Conservation (phyloP, 2,329 filamentous ascomycete species). For the Parastagonospora nodorum region DNA sequence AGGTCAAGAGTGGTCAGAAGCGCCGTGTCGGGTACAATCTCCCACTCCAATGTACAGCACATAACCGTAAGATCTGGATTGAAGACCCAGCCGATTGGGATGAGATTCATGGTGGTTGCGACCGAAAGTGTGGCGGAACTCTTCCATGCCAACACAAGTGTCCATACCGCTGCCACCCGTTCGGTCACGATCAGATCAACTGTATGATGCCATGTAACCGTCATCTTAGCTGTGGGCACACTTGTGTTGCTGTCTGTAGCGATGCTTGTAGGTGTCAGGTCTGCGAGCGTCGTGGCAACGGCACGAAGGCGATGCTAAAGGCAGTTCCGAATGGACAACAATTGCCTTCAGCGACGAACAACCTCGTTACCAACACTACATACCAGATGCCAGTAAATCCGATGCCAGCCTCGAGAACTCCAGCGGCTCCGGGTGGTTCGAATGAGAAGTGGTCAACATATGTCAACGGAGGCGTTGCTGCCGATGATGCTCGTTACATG, state of each 20-base stretch:
- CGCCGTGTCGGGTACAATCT: constrained; percentile 57
- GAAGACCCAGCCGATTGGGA: constrained; percentile 39
- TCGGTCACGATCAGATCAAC: constrained; percentile 36
- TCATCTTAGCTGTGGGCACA: constrained; percentile 33
- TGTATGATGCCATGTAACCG: constrained; percentile 35
- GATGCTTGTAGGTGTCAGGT: constrained; percentile 35
- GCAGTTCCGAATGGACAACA: constrained; percentile 7
- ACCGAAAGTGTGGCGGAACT: constrained; percentile 26
- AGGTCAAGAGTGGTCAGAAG: constrained; percentile 23
- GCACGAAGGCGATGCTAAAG: constrained; percentile 34
- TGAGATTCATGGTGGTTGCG: constrained; percentile 38
- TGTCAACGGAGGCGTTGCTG: constrained; percentile 8
- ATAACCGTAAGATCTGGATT: constrained; percentile 60
- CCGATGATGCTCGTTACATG: constrained; percentile 24
- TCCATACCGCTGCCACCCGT: constrained; percentile 43
- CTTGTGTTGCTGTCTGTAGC: constrained; percentile 33
- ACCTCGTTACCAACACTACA: constrained; percentile 1
- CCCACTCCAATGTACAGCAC: constrained; percentile 67
- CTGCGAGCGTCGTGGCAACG: constrained; percentile 31
- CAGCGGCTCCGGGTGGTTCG: not conserved
- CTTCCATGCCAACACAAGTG: constrained; percentile 44
- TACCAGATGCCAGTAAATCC: constrained; percentile 2
- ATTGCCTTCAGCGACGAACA: not conserved
- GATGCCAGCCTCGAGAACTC: not conserved
- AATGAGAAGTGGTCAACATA: constrained; percentile 13